phyloP scores from a whole-genome alignment of 352 stramenopile species.

The Phytophthora rubi region DNA sequence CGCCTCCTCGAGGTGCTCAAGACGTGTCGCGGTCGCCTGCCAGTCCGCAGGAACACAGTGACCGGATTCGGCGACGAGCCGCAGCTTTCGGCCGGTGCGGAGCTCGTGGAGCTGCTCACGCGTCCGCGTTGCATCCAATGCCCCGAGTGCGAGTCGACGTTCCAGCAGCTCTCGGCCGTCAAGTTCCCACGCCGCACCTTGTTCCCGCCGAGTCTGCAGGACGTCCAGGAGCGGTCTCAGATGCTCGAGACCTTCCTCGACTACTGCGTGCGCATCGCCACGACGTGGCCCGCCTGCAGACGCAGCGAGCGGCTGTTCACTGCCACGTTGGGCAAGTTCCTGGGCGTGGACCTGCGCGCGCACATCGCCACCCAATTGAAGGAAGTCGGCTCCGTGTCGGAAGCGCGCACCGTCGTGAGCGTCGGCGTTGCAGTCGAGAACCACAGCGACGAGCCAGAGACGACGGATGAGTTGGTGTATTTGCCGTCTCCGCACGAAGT shows the following conservation, averaged over 20 bases:
- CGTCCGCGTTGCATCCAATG: constrained; percentile 40
- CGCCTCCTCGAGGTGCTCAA: constrained; percentile 54
- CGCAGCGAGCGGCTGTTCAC: constrained; percentile 54
- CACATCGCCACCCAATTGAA: constrained; percentile 24
- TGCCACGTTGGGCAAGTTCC: constrained; percentile 55
- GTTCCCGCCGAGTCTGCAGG: constrained; percentile 50
- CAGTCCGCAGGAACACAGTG: constrained; percentile 24
- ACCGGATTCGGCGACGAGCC: constrained; percentile 11
- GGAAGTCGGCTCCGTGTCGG: constrained; percentile 17
- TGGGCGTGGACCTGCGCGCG: constrained; percentile 52
- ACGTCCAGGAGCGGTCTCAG: constrained; percentile 54
- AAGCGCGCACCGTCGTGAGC: constrained; percentile 1
- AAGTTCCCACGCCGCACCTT: constrained; percentile 64
- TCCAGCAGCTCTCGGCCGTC: constrained; percentile 41
- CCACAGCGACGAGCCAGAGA: constrained; percentile 13
- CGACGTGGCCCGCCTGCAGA: constrained; percentile 54
- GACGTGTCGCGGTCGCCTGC: constrained; percentile 40
- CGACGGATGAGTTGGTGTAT: constrained; percentile 24
- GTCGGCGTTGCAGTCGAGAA: constrained; percentile 7
- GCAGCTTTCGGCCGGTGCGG: constrained; percentile 25
- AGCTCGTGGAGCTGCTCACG: constrained; percentile 38
- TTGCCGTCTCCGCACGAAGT: constrained; percentile 26
- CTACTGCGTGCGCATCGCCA: constrained; percentile 42
- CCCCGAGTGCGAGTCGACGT: constrained; percentile 43
- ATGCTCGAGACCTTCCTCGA: constrained; percentile 63